Percentiles rank a stretch among this genome's conserved stretches.
These are phyloP conservation scores for Chaetomiaceae sp. DNA, from an alignment of 2,329 filamentous ascomycete genomes.

Conservation along the genomic window DNA sequence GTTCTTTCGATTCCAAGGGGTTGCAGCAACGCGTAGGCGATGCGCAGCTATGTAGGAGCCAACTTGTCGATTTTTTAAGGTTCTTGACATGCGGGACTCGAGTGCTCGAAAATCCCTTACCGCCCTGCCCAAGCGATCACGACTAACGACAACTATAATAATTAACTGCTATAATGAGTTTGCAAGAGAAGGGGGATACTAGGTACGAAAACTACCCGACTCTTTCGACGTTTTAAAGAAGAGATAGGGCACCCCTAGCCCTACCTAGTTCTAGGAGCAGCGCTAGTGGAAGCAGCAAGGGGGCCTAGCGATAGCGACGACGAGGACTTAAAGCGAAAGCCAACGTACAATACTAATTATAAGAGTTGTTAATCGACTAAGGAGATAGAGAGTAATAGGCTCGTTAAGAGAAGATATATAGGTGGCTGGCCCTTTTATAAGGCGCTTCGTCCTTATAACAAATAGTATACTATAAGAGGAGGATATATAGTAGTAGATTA, in stretches of 20 bases:
- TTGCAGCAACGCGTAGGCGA: not conserved
- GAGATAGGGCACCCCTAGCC: not conserved
- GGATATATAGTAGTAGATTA: too few relatives aligned
- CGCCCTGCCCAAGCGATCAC: not conserved
- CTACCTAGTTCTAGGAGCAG: too few relatives aligned
- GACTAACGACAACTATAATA: not conserved
- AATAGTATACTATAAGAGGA: too few relatives aligned
- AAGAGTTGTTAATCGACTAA: not conserved
- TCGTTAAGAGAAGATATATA: not conserved
- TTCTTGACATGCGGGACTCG: not conserved
- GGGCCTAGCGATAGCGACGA: too few relatives aligned
- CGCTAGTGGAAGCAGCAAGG: too few relatives aligned
- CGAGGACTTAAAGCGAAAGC: too few relatives aligned
- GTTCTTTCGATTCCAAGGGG: conserved; percentile 1
- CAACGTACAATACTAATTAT: not conserved
- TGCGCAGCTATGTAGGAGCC: not conserved
- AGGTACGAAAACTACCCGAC: conserved; percentile 1
- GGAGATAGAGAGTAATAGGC: not conserved
- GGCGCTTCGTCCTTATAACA: too few relatives aligned
- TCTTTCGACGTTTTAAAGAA: conserved; percentile 1
- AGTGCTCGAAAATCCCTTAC: not conserved
- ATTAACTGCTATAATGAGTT: too few relatives aligned
- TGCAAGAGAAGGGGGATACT: not conserved
- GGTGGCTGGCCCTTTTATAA: not conserved
- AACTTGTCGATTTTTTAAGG: not conserved